phyloP scores from a whole-genome alignment of 2,329 filamentous ascomycete genomes.

The Grosmannia penicillata region DNA sequence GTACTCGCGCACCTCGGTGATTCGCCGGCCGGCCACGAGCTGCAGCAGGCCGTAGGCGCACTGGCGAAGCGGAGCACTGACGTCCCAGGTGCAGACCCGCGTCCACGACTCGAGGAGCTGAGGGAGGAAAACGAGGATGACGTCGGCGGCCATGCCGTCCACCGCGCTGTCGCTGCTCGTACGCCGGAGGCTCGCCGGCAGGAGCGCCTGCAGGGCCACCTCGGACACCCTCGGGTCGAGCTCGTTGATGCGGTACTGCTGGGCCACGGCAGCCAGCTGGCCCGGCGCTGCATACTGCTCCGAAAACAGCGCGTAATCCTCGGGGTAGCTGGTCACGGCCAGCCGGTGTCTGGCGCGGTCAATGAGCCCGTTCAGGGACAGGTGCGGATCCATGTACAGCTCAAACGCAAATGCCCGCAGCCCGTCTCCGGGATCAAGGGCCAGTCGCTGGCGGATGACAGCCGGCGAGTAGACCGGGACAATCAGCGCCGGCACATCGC shows the following conservation, averaged over 20 bases:
- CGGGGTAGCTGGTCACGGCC: constrained; percentile 5
- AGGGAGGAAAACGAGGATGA: constrained; percentile 23
- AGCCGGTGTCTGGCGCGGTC: constrained; percentile 11
- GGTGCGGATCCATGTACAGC: constrained; percentile 14
- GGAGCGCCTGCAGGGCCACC: constrained; percentile 12
- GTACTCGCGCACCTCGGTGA: constrained; percentile 21
- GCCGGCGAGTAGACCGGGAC: constrained; percentile 12
- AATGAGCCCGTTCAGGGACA: constrained; percentile 12
- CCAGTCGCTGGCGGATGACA: constrained; percentile 14
- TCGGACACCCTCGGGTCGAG: constrained; percentile 17
- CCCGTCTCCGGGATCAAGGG: constrained; percentile 11
- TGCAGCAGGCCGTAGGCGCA: constrained; percentile 22
- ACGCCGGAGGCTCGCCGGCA: no score
- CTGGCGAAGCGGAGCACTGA: constrained; percentile 19
- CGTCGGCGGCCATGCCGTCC: constrained; percentile 3
- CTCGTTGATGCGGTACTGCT: not conserved
- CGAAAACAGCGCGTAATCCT: constrained; percentile 15
- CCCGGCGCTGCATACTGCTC: constrained; percentile 10
- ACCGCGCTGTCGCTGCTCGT: not conserved
- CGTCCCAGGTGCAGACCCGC: constrained; percentile 23
- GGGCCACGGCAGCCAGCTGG: not conserved
- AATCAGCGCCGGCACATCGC: not conserved
- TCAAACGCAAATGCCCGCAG: constrained; percentile 18
- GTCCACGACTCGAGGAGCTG: constrained; percentile 23
- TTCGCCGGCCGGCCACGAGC: constrained; percentile 4